Percentiles rank a stretch among this genome's conserved stretches.
phyloP scores from a whole-genome alignment of 2,329 filamentous ascomycete genomes.

The Exophiala calicioides region DNA sequence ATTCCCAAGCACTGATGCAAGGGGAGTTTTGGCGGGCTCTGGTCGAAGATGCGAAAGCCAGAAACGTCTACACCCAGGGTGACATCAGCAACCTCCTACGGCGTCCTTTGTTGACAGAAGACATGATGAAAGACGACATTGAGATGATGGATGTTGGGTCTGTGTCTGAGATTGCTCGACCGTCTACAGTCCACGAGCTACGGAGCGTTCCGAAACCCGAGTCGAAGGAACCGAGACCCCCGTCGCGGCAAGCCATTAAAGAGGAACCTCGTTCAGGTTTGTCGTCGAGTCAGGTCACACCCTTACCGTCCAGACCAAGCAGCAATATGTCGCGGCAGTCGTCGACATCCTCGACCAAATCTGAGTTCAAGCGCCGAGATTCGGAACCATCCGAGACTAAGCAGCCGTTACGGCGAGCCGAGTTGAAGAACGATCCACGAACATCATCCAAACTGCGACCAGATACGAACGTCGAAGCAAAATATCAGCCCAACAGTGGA shows the following conservation, averaged over 20 bases:
- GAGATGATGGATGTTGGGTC: slow-evolving; percentile 43
- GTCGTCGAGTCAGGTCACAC: slow-evolving; percentile 7
- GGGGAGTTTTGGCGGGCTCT: slow-evolving; percentile 89
- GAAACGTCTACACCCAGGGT: slow-evolving; percentile 75
- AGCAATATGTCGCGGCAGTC: slow-evolving; percentile 35
- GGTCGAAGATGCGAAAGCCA: slow-evolving; percentile 74
- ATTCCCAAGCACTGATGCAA: slow-evolving; percentile 80
- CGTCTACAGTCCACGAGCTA: background rate
- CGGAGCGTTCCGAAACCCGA: slow-evolving; percentile 1
- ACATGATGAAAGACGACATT: slow-evolving; percentile 44
- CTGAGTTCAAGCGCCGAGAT: slow-evolving; percentile 14
- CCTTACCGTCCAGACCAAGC: slow-evolving; percentile 22
- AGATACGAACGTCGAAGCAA: background rate
- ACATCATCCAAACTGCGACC: background rate
- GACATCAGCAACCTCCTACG: slow-evolving; percentile 58
- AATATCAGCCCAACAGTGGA: background rate
- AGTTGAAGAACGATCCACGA: background rate
- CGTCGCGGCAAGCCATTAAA: background rate
- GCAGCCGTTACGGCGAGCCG: background rate
- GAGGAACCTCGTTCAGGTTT: slow-evolving; percentile 5
- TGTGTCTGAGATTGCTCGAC: slow-evolving; percentile 4
- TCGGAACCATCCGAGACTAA: slow-evolving; percentile 5
- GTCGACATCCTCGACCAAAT: slow-evolving; percentile 29
- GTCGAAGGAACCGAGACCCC: slow-evolving; percentile 5
- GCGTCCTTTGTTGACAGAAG: slow-evolving; percentile 51